phyloP scores from a whole-genome alignment of 2,329 filamentous ascomycete genomes.

The Orbilia ellipsospora region DNA sequence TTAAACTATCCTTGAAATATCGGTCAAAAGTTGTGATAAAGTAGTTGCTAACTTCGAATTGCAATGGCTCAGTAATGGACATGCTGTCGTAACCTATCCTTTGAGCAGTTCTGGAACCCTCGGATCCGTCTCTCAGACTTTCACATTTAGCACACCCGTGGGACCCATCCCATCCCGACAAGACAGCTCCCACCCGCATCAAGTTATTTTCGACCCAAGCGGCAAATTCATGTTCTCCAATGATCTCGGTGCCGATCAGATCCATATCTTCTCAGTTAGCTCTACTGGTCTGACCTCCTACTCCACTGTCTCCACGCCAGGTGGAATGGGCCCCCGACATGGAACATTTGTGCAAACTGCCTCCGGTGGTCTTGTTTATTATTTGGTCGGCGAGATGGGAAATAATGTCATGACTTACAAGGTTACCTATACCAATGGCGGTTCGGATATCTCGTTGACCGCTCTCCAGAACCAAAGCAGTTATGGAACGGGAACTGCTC shows the following conservation, averaged over 20 bases:
- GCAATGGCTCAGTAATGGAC: constrained; percentile 13
- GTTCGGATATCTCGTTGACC: constrained; percentile 47
- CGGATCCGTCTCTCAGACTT: constrained; percentile 22
- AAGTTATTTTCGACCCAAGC: constrained; percentile 73
- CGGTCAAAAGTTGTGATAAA: background rate
- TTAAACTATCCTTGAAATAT: background rate
- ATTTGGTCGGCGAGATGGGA: constrained; percentile 71
- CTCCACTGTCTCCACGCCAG: constrained; percentile 64
- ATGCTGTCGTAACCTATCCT: constrained; percentile 26
- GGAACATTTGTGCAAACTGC: constrained; percentile 37
- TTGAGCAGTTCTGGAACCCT: constrained; percentile 34
- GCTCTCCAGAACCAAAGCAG: constrained; percentile 66
- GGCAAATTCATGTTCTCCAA: constrained; percentile 72
- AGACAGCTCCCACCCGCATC: constrained; percentile 72
- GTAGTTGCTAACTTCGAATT: background rate
- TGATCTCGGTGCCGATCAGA: constrained; percentile 73
- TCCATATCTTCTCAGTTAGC: constrained; percentile 70
- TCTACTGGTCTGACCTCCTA: constrained; percentile 61
- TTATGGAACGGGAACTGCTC: constrained; percentile 59
- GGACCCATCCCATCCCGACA: constrained; percentile 63
- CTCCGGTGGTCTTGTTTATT: constrained; percentile 71
- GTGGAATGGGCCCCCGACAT: constrained; percentile 74
- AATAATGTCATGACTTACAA: constrained; percentile 70
- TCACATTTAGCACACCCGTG: constrained; percentile 29
- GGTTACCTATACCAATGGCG: constrained; percentile 67